Conservation (phyloP, 140 eudicot species). For the Ambrosia hybrid region DNA sequence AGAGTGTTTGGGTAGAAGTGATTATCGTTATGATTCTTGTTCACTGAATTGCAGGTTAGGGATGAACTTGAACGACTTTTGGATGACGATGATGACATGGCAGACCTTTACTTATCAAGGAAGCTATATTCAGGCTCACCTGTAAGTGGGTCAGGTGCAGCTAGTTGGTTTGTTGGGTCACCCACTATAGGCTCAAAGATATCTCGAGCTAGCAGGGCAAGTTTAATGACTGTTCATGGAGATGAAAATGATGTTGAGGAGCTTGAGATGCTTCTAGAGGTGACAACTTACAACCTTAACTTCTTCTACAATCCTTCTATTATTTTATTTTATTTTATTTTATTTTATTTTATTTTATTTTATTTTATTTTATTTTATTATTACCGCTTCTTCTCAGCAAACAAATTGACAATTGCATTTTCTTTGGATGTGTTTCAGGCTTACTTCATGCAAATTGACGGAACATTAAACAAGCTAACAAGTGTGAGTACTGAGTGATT, state of each 20-base stretch:
- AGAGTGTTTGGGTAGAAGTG: background rate
- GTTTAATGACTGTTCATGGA: constrained; percentile 73
- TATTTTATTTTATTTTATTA: background rate
- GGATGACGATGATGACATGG: constrained; percentile 97
- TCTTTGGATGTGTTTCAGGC: constrained; percentile 57
- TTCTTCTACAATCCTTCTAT: background rate
- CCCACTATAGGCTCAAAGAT: constrained; percentile 82
- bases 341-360: background rate
- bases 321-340: background rate
- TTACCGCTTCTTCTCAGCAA: background rate
- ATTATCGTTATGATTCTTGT: background rate
- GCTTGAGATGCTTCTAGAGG: constrained; percentile 97
- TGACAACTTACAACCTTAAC: constrained; percentile 17
- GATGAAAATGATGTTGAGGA: constrained; percentile 95
- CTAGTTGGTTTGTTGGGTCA: constrained; percentile 69
- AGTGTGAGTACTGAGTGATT: constrained; percentile 32
- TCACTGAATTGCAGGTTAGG: constrained; percentile 62
- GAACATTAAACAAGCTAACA: constrained; percentile 78
- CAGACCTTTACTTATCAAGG: constrained; percentile 84
- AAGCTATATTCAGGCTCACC: constrained; percentile 78
- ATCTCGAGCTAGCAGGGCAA: constrained; percentile 84
- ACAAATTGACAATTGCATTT: background rate
- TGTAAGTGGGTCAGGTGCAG: constrained; percentile 77
- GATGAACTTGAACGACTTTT: constrained; percentile 95
- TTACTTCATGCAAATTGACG: constrained; percentile 92